phyloP scores from a whole-genome alignment of 1,284 basidiomycete genomes.

The Cryptococcus sp. region DNA sequence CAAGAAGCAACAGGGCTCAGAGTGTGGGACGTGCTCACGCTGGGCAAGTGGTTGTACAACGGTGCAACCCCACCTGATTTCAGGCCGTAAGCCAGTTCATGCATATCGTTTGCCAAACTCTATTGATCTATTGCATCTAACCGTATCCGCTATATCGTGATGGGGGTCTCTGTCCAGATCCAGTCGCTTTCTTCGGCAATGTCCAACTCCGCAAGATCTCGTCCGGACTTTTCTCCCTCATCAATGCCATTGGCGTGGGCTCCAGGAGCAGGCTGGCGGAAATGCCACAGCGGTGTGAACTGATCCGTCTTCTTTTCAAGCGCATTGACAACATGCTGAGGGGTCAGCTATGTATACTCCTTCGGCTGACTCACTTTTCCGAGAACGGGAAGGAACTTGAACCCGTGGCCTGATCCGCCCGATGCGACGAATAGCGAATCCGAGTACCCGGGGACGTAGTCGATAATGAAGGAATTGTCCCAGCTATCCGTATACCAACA shows the following conservation, averaged over 20 bases:
- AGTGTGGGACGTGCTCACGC: slow-evolving; percentile 30
- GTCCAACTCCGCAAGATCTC: slow-evolving; percentile 14
- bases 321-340: slow-evolving; percentile 27
- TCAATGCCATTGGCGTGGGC: slow-evolving; percentile 27
- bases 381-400: slow-evolving; percentile 40
- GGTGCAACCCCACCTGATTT: slow-evolving; percentile 20
- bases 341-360: not conserved
- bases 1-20: slow-evolving; percentile 25
- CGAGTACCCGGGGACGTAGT: slow-evolving; percentile 33
- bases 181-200: slow-evolving; percentile 19
- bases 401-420: slow-evolving; percentile 37
- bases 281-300: slow-evolving; percentile 31
- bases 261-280: slow-evolving; percentile 19
- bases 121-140: no score
- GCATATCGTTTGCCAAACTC: no score
- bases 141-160: no score
- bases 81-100: not conserved
- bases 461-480: slow-evolving; percentile 28
- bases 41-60: slow-evolving; percentile 29
- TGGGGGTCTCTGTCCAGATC: slow-evolving; percentile 1
- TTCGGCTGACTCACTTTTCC: slow-evolving; percentile 19
- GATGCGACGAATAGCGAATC: slow-evolving; percentile 29
- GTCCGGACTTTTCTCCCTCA: slow-evolving; percentile 24
- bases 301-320: slow-evolving; percentile 28
- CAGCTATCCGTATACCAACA: slow-evolving; percentile 41